These are phyloP conservation scores for Penicillium sp. DNA, from an alignment of 2,329 filamentous ascomycete species.

Conservation along the genomic window DNA sequence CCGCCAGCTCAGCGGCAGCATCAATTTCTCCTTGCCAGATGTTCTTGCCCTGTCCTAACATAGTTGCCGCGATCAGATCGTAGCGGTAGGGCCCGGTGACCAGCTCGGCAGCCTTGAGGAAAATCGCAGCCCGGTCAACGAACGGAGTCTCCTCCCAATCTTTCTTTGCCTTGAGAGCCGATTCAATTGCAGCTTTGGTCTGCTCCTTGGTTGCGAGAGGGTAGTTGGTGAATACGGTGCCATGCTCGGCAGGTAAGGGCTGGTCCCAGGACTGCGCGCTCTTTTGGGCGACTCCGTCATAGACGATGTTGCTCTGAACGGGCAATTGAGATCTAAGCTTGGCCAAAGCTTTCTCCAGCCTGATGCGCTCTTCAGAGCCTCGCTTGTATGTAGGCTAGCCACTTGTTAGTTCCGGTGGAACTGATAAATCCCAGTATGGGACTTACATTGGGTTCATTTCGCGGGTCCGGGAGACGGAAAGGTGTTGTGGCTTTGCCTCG, in stretches of 20 bases:
- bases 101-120: constrained; percentile 89
- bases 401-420: not conserved
- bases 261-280: constrained; percentile 27
- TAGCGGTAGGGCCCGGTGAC: constrained; percentile 88
- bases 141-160: constrained; percentile 84
- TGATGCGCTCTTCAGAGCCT: constrained; percentile 35
- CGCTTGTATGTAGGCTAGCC: constrained; percentile 12
- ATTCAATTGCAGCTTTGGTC: constrained; percentile 73
- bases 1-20: constrained; percentile 80
- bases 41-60: constrained; percentile 95
- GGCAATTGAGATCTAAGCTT: constrained; percentile 35
- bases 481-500: constrained; percentile 29
- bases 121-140: constrained; percentile 82
- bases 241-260: constrained; percentile 31
- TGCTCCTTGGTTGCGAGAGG: constrained; percentile 73
- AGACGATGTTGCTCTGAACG: constrained; percentile 30
- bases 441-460: constrained; percentile 38
- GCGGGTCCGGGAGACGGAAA: constrained; percentile 31
- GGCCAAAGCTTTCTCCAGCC: constrained; percentile 31
- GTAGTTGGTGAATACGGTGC: constrained; percentile 71
- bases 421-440: not conserved
- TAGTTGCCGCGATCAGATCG: constrained; percentile 90
- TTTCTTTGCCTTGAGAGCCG: constrained; percentile 76
- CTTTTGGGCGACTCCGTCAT: constrained; percentile 29
- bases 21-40: constrained; percentile 97